phyloP scores from a whole-genome alignment of 2,329 filamentous ascomycete species.

The Exophiala aquamarina region DNA sequence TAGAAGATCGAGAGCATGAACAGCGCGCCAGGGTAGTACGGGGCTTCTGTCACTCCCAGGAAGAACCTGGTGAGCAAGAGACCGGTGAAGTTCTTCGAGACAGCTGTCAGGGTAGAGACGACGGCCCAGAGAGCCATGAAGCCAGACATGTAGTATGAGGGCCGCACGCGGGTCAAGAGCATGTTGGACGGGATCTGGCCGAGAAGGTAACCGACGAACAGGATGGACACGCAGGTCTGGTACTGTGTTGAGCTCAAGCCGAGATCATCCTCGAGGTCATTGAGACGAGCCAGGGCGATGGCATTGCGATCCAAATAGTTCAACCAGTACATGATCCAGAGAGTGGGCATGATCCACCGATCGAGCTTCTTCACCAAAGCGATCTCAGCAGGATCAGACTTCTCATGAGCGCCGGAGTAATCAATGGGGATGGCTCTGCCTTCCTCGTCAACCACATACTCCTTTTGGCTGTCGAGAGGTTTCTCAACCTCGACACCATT shows the following conservation, averaged over 20 bases:
- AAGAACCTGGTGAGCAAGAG: conserved; percentile 44
- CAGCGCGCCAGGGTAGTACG: conserved; percentile 62
- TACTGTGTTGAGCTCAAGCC: conserved; percentile 32
- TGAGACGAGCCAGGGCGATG: conserved; percentile 34
- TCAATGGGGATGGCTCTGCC: conserved; percentile 28
- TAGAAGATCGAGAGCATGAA: conserved; percentile 66
- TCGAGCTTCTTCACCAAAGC: conserved; percentile 39
- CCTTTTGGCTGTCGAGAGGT: not conserved
- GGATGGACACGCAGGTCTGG: conserved; percentile 33
- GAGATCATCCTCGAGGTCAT: conserved; percentile 32
- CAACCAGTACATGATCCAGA: conserved; percentile 27
- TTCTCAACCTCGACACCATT: not conserved
- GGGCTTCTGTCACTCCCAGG: conserved; percentile 37
- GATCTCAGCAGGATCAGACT: conserved; percentile 41
- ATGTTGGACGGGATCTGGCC: conserved; percentile 29
- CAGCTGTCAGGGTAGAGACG: conserved; percentile 34
- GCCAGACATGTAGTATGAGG: conserved; percentile 44
- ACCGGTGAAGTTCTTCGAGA: conserved; percentile 41
- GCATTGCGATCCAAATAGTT: conserved; percentile 33
- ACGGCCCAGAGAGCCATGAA: conserved; percentile 37
- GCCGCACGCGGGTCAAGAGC: conserved; percentile 36
- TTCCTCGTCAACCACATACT: conserved; percentile 10
- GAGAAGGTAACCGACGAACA: conserved; percentile 30
- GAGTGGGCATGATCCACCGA: conserved; percentile 33
- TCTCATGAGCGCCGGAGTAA: conserved; percentile 41